Conservation (phyloP, 169 alveolate genomes). For the Eimeria sp. region DNA sequence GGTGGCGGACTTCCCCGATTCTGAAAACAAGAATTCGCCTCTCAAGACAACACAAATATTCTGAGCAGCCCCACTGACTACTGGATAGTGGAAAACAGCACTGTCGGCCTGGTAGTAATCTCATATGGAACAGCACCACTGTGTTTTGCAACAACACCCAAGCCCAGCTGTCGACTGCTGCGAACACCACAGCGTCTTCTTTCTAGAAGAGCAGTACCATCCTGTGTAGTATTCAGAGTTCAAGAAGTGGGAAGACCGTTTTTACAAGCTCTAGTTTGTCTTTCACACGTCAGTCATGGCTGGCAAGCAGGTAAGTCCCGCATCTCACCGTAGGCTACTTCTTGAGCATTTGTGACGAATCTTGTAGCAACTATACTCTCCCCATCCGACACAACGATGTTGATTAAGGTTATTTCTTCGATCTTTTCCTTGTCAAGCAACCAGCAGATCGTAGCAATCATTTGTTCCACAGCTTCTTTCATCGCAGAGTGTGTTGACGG, state of each 20-base stretch:
- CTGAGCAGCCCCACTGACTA: background rate
- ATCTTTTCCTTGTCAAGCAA: slow-evolving; percentile 61
- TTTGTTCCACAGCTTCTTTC: slow-evolving; percentile 69
- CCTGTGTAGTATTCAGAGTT: background rate
- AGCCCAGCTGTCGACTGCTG: background rate
- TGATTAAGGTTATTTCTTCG: slow-evolving; percentile 50
- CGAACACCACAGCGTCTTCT: background rate
- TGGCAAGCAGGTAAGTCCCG: background rate
- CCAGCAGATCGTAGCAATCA: slow-evolving; percentile 71
- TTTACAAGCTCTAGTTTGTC: background rate
- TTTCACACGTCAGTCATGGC: background rate
- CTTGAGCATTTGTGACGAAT: slow-evolving; percentile 72
- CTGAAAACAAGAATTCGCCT: background rate
- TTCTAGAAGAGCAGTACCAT: background rate
- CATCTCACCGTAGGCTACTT: slow-evolving; percentile 54
- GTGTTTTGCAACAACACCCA: background rate
- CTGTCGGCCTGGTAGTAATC: background rate
- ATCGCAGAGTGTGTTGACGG: slow-evolving; percentile 61
- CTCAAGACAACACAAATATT: background rate
- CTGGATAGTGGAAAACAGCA: background rate
- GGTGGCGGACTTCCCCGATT: slow-evolving; percentile 53
- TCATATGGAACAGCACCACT: background rate
- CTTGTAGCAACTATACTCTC: slow-evolving; percentile 73
- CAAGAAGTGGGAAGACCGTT: background rate
- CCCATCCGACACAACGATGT: slow-evolving; percentile 80